Evolutionary conservation across 2,329 filamentous ascomycete species (phyloP), one percentile per base, ranked within the genome.

Genomic region (Cladophialophora exuberans): DNA sequence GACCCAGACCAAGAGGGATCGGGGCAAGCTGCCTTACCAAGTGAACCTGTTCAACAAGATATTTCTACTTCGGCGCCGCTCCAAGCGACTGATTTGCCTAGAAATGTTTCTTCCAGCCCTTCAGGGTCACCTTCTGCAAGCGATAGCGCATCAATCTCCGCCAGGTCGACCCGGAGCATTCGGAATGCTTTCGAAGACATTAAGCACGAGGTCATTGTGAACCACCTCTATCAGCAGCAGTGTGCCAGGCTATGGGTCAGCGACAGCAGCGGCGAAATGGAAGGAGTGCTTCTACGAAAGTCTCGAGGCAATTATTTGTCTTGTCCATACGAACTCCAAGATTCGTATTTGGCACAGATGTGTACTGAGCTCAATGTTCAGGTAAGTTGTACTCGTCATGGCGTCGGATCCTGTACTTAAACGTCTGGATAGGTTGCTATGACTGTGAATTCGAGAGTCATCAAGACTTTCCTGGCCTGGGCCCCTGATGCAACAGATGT

Each of bases 161-260:
- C 42, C 3, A 52, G 45, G 30, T 82, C 80, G n/a, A 69, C 71
- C 13, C 70, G 69, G 23, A 81, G 79, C 13, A 71, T 67, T 20
- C 70, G 70, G 43, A 83, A 80, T 53, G 79, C 86, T 56, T 70
- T 88, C 9, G 85, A 89, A 56, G 86, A 89, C 59, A 87, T 90
- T 71, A 89, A 87, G 71, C 85, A 90, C 66, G 88, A 91, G 70
- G 86, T 91, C 57, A 91, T 91, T 87, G 87, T 89, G 57, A 90
- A 89, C 72, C 90, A 89, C 69, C 76, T 92, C 22, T 90, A 90
- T 71, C 88, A 91, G 70, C 87, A 91, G 68, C 87, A 90, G 72
- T 90, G 86, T 66, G 81, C 83, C 10, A 82, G 84, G 58, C 78
- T 90, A 28, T 91, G 88, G 88, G 84, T 90, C 17, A 83, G 83